These are phyloP conservation scores for Metschnikowia cerradonensis DNA, from an alignment of 805 yeast species.

Conservation along the genomic window DNA sequence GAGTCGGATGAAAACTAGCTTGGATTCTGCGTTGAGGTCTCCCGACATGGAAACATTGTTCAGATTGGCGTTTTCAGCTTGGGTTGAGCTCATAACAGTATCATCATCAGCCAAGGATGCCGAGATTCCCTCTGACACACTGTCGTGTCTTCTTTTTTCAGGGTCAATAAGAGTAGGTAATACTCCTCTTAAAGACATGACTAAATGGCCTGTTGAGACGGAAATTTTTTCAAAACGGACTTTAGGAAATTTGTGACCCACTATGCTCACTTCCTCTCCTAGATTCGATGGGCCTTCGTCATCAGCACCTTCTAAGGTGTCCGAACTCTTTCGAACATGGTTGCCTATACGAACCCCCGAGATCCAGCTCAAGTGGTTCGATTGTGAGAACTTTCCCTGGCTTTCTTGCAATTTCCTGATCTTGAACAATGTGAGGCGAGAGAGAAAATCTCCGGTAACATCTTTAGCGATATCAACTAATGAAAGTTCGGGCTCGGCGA, in stretches of 20 bases:
- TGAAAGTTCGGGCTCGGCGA: slow-evolving; percentile 34
- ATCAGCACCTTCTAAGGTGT: slow-evolving; percentile 14
- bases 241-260: slow-evolving; percentile 86
- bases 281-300: slow-evolving; percentile 53
- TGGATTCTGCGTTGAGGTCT: slow-evolving; percentile 7
- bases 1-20: slow-evolving; percentile 61
- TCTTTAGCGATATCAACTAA: slow-evolving; percentile 30
- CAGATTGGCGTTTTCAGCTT: slow-evolving; percentile 5
- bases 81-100: not conserved
- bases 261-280: slow-evolving; percentile 87
- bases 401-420: slow-evolving; percentile 38
- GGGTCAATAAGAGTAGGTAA: slow-evolving; percentile 16
- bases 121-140: not conserved
- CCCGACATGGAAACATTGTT: not conserved
- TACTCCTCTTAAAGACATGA: slow-evolving; percentile 71
- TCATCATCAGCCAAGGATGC: not conserved
- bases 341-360: slow-evolving; percentile 82
- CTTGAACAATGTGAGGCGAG: slow-evolving; percentile 35
- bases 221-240: slow-evolving; percentile 82
- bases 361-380: slow-evolving; percentile 83
- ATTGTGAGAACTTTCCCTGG: slow-evolving; percentile 33
- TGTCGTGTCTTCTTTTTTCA: slow-evolving; percentile 1
- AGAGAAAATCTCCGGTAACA: slow-evolving; percentile 31
- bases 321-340: slow-evolving; percentile 27
- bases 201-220: slow-evolving; percentile 78